phyloP scores from a whole-genome alignment of 2,329 filamentous ascomycete species.

The Neopestalotiopsis rosae region DNA sequence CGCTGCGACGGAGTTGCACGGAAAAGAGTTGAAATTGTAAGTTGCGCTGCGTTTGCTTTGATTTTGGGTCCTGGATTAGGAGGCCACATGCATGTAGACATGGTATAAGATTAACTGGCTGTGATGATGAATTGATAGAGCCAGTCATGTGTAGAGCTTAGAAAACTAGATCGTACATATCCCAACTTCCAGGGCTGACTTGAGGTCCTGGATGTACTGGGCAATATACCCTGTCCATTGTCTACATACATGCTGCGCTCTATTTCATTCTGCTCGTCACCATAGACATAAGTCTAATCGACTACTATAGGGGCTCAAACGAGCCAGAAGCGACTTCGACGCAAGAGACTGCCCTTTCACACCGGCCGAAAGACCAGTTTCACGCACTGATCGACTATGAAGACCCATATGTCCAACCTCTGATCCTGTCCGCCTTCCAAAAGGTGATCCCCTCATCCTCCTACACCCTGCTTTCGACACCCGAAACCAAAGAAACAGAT shows the following conservation, averaged over 20 bases:
- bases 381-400: constrained; percentile 84
- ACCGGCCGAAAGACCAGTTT: constrained; percentile 46
- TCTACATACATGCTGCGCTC: constrained; percentile 13
- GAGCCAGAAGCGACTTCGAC: constrained; percentile 22
- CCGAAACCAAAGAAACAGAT: background rate
- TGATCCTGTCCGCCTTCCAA: constrained; percentile 77
- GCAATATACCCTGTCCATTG: constrained; percentile 11
- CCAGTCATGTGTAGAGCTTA: constrained; percentile 29
- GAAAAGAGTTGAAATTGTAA: constrained; percentile 83
- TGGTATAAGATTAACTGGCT: constrained; percentile 6
- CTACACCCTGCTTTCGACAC: constrained; percentile 61
- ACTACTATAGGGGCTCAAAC: constrained; percentile 20
- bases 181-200: background rate
- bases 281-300: constrained; percentile 23
- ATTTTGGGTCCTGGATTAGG: background rate
- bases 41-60: constrained; percentile 46
- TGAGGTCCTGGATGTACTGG: background rate
- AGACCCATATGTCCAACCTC: constrained; percentile 86
- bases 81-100: constrained; percentile 9
- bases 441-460: constrained; percentile 60
- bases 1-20: constrained; percentile 63
- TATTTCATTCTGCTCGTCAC: background rate
- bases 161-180: constrained; percentile 27
- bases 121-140: constrained; percentile 17
- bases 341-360: constrained; percentile 24